Base-by-base conservation (phyloP, 2,329 filamentous ascomycete species). In the Alternaria burnsii region DNA sequence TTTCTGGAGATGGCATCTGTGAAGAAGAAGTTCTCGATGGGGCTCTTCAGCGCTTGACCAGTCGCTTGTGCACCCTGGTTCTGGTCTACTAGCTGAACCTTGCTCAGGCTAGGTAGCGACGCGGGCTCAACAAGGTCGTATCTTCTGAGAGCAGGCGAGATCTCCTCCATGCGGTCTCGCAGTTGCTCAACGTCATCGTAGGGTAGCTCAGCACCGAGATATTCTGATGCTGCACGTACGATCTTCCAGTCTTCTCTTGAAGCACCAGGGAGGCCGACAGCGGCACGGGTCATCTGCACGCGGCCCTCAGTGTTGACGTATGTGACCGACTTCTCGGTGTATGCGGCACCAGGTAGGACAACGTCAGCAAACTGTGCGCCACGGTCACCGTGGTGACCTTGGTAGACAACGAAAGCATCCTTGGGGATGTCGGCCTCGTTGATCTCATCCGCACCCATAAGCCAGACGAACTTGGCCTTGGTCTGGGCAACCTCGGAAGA, bases 211-310 rank as follows among this genome's bases (percentile, higher is more conserved):
- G 85, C 88, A 62, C 91, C 92, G 16, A 99, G 86, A 82, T 97
- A 97, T 82, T 98, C 95, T 75, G 91, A 95, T 58, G 87, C 89
- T 18, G 95, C 95, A 67, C 95, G 92, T 71, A 99, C 89, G 75
- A 99, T 98, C 88, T 98, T 99, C 95, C 95, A 99, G 83, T 99
- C 95, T 66, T 95, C 94, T 76, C 95, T 89, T 58, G 94, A 89
- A 54, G 93, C 95, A 61, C 95, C 95, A 24, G 93, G 92, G 67
- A 97, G 85, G 46, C 91, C 91, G 38, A 93, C 96, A 30, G 95
- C 95, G 48, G 92, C 90, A 68, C 95, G 91, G 55, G 92, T 95
- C 84, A 97, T 91, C 83, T 99, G 95, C 22, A 95, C 93, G 72
- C 95, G 92, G 58, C 95, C 95, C 81, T 99, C 95, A 0, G 95